Evolutionary conservation across 164 flowering plant genomes (phyloP), one percentile per base, ranked within the genome.

Genomic region (Stephania japonica): DNA sequence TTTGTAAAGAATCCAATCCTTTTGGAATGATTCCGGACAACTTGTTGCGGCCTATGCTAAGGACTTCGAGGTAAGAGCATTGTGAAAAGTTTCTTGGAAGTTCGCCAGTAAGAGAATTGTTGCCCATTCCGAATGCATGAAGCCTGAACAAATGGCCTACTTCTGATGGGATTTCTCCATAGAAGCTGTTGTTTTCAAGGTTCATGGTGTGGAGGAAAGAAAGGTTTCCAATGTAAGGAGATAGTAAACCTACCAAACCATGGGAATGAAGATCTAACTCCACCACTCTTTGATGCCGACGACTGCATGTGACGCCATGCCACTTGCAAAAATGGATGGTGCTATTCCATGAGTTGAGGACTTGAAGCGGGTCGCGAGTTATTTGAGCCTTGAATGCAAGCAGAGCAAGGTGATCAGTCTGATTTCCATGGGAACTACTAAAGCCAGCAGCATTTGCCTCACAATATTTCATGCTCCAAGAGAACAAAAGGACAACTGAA

Each of bases 251-350:
- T 32, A 32, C 38, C 38, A 32, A 71, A 6, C 53, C 23, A 16
- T 21, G 59, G 4, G 56, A 16, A 1, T 13, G 8, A 5, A 76
- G 66, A 53, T 53, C 42, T 59, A 76, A 18, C 42, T 12, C 6
- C 2, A 47, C 27, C 8, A 70, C 75, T 42, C 74, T 71, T 71
- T 76, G 74, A 12, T 71, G 65, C 0, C 27, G 56, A 16, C n/a
- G 1, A 26, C 41, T 8, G 27, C 78, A 76, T 5, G 65, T n/a
- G n/a, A 76, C 47, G 4, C 78, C 78, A 0, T 7, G 21, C 78
- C 78, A 76, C 68, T 56, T 41, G 68, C 74, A 76, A 24, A 71
- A 76, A 43, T 76, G 74, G 41, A 71, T 41, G 19, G 78, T 27
- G 42, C 67, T 19, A 32, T 76, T 75, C 77, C 73, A 70, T 24